Conservation (phyloP, 441 rosid species). For the Croton setiger region DNA sequence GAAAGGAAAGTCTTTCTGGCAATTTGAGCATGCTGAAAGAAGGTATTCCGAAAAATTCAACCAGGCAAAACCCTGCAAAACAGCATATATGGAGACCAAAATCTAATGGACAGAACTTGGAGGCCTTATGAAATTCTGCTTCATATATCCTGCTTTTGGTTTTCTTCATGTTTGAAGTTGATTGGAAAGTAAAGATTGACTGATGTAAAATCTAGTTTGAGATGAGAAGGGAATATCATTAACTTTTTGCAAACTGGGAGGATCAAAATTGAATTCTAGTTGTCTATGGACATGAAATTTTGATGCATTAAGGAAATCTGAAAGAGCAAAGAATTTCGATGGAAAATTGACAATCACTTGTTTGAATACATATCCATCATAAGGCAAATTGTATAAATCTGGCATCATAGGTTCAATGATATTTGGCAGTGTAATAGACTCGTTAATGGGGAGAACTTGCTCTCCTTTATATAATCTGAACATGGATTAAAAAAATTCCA, state of each 20-base stretch:
- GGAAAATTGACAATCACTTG: no score
- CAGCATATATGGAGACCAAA: conserved; percentile 59
- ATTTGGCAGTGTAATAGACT: no score
- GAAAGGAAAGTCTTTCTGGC: not conserved
- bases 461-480: no score
- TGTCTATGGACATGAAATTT: not conserved
- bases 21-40: not conserved
- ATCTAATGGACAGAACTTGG: conserved; percentile 22
- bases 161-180: no score
- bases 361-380: no score
- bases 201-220: not conserved
- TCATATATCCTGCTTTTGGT: not conserved
- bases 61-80: conserved; percentile 18
- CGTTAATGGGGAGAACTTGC: no score
- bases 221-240: not conserved
- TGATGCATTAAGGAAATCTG: not conserved
- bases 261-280: not conserved
- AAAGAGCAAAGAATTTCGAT: not conserved
- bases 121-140: not conserved
- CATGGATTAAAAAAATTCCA: no score
- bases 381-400: no score
- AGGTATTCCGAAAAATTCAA: not conserved
- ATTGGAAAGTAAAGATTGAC: not conserved
- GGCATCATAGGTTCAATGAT: no score
- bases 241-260: not conserved